These are phyloP conservation scores for Fusarium hostae DNA, from an alignment of 2,329 filamentous ascomycete genomes.

Conservation along the genomic window DNA sequence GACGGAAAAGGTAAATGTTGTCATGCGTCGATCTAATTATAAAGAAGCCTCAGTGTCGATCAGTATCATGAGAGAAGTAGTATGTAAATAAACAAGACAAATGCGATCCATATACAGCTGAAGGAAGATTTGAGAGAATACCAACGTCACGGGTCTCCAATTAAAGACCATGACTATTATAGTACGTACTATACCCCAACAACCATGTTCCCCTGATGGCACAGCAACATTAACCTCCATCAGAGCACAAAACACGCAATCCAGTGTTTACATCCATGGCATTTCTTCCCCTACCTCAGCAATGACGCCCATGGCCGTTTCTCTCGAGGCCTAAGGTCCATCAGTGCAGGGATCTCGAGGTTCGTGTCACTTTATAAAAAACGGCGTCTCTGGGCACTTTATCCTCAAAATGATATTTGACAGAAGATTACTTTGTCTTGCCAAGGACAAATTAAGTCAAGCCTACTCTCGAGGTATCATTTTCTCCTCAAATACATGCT, in stretches of 20 bases:
- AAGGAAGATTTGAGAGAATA: background rate
- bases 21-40: background rate
- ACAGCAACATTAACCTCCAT: slow-evolving; percentile 21
- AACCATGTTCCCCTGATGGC: slow-evolving; percentile 14
- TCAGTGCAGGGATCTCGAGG: background rate
- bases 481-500: background rate
- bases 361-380: background rate
- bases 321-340: background rate
- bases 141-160: slow-evolving; percentile 11
- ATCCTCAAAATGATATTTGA: background rate
- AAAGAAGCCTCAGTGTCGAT: background rate
- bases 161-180: slow-evolving; percentile 4
- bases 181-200: background rate
- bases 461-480: background rate
- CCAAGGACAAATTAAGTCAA: background rate
- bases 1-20: slow-evolving; percentile 8
- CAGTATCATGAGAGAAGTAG: background rate
- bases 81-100: slow-evolving; percentile 1
- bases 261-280: slow-evolving; percentile 4
- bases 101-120: background rate
- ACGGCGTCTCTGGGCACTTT: background rate
- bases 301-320: slow-evolving; percentile 12
- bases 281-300: background rate
- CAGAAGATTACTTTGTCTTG: background rate
- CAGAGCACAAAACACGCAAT: slow-evolving; percentile 22